Base-by-base conservation (phyloP, 2,329 filamentous ascomycete species). In the Aspergillus sp. region DNA sequence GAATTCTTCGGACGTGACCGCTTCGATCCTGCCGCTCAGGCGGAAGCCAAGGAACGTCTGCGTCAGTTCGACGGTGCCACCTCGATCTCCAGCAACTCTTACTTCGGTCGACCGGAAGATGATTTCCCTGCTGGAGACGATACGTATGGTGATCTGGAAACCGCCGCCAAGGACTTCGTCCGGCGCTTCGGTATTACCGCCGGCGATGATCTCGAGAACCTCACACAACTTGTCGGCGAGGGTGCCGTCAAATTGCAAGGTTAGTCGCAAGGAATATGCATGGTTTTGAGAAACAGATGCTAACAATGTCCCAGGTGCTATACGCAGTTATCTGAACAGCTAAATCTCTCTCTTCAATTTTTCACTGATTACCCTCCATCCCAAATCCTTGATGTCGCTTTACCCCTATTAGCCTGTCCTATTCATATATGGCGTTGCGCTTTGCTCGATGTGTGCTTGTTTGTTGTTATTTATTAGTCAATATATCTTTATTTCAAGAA, bases 1-100 rank as follows among this genome's bases (percentile, higher is more conserved):
- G 94, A 99, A 71, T 99, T 96, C 81, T 99, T 99, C 69, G 91
- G 93, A 65, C 93, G 94, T 71, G 90, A 91, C 49, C 77, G 83
- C 50, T 97, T 87, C 73, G 92, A 99, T 69, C 86, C 92, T 34
- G 81, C 80, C 50, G 84, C 88, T 7, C 88, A 94, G 68, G 80
- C 85, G 47, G 93, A 97, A 76, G 93, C 94, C 63, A 96, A 96
- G 78, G 80, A 81, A 20, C 85, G 94, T 38, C 82, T 99, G 49
- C 87, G 91, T 76, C 89, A 91, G 44, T 99, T 99, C 68, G 93
- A 97, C 74, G 91, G 94, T 42, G 92, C 94, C 10, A 87, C 86
- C 1, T 78, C 91, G 60, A 99, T 99, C 72, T 97, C 92, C 5
- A 96, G 90, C 53, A 99, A 97, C 72, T 91, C 91, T 50, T 99